Conservation (phyloP, 805 yeast genomes). For the Naumovozyma dairenensis region DNA sequence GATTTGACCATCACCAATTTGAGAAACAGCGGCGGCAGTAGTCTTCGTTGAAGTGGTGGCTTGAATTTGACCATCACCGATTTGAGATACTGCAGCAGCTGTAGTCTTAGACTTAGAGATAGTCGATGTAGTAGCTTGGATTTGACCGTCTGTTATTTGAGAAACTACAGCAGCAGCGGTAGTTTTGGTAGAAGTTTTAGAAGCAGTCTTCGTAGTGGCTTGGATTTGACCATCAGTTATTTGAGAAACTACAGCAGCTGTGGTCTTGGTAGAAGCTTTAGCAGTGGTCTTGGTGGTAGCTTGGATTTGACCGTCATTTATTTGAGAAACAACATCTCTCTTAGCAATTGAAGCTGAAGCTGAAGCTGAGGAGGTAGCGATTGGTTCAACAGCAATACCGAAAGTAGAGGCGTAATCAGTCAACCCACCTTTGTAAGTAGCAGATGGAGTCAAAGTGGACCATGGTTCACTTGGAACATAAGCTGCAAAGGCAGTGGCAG, state of each 20-base stretch:
- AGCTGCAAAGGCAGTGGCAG: conserved; percentile 47
- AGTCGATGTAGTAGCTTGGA: conserved; percentile 30
- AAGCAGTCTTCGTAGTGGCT: conserved; percentile 14
- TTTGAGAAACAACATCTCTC: conserved; percentile 34
- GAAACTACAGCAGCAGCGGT: conserved; percentile 32
- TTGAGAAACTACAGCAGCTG: conserved; percentile 31
- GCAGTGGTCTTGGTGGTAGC: conserved; percentile 27
- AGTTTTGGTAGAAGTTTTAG: conserved; percentile 13
- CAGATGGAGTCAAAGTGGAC: conserved; percentile 61
- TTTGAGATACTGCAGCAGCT: conserved; percentile 37
- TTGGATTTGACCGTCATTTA: conserved; percentile 40
- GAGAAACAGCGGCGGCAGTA: conserved; percentile 24
- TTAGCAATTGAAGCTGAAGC: conserved; percentile 29
- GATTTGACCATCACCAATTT: conserved; percentile 36
- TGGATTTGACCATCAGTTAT: conserved; percentile 37
- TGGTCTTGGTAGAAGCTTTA: conserved; percentile 17
- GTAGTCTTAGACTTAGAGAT: conserved; percentile 17
- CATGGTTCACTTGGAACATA: conserved; percentile 58
- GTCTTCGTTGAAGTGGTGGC: conserved; percentile 31
- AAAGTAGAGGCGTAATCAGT: conserved; percentile 48
- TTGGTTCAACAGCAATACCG: conserved; percentile 57
- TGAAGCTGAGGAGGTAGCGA: conserved; percentile 32
- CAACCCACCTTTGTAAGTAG: conserved; percentile 42
- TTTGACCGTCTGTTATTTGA: conserved; percentile 37
- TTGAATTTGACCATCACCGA: conserved; percentile 54